phyloP scores from a whole-genome alignment of 2,329 filamentous ascomycete species.

The Trichoderma simmonsii region DNA sequence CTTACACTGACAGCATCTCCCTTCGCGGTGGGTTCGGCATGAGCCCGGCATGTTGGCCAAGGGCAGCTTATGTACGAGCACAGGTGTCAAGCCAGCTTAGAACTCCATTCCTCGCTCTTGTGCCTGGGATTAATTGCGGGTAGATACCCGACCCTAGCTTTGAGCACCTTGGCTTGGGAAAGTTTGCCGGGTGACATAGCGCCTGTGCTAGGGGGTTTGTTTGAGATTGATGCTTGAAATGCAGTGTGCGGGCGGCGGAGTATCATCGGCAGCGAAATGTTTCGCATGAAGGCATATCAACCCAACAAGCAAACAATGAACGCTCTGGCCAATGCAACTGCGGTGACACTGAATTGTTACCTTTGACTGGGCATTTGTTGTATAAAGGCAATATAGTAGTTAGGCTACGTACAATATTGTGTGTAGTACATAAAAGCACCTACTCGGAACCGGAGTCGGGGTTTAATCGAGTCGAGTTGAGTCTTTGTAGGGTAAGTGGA shows the following conservation, averaged over 20 bases:
- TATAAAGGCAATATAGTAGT: background rate
- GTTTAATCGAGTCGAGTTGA: background rate
- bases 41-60: background rate
- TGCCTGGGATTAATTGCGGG: constrained; percentile 10
- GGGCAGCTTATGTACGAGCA: background rate
- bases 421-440: background rate
- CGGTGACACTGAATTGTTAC: background rate
- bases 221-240: background rate
- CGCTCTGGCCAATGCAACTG: background rate
- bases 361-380: background rate
- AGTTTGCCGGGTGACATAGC: background rate
- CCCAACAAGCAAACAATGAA: background rate
- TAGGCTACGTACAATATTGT: background rate
- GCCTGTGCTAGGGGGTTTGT: constrained; percentile 3
- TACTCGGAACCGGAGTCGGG: background rate
- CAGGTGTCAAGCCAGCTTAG: background rate
- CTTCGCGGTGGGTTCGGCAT: background rate
- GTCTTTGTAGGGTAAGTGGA: background rate
- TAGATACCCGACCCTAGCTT: constrained; percentile 17
- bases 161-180: background rate
- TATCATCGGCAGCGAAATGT: background rate
- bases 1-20: background rate
- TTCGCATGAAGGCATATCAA: background rate
- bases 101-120: background rate
- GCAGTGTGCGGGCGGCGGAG: background rate